These are phyloP conservation scores for Coemansia erecta DNA, from an alignment of 192 early-diverging fungal genomes.

Conservation along the genomic window DNA sequence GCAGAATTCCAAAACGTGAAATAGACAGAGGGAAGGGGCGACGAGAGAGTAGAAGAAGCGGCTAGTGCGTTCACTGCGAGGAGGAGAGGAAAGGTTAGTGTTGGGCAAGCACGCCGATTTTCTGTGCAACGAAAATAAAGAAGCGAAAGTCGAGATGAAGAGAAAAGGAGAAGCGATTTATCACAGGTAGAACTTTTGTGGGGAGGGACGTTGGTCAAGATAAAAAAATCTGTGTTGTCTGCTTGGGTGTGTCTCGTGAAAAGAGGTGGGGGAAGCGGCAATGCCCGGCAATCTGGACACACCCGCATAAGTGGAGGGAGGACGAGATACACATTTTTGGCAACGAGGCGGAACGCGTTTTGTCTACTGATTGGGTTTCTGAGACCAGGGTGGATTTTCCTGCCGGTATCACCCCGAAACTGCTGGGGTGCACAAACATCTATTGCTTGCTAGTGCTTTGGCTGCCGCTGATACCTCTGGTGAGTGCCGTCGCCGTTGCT, in stretches of 20 bases:
- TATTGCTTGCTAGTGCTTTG: too few species aligned
- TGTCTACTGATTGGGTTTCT: not conserved
- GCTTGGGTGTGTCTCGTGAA: too few species aligned
- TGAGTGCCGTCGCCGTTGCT: too few species aligned
- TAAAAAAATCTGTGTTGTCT: not conserved
- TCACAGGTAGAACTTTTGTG: not conserved
- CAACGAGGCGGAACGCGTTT: too few species aligned
- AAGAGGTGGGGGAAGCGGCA: not conserved
- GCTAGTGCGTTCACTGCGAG: too few species aligned
- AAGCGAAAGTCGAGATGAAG: not conserved
- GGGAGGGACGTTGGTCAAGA: not conserved
- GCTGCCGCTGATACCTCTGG: too few species aligned
- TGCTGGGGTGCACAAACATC: too few species aligned
- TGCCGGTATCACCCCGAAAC: slow-evolving; percentile 38
- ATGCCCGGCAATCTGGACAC: not conserved
- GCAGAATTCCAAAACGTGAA: slow-evolving; percentile 58
- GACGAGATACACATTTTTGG: too few species aligned
- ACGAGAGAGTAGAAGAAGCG: not conserved
- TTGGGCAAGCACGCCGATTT: too few species aligned
- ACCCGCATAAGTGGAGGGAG: too few species aligned
- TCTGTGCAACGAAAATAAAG: not conserved
- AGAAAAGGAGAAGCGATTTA: not conserved
- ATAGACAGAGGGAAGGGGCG: not conserved
- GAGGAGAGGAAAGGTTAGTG: too few species aligned
- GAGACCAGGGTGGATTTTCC: slow-evolving; percentile 22